phyloP scores from a whole-genome alignment of 2,329 filamentous ascomycete genomes.

The Emmonsia crescens region DNA sequence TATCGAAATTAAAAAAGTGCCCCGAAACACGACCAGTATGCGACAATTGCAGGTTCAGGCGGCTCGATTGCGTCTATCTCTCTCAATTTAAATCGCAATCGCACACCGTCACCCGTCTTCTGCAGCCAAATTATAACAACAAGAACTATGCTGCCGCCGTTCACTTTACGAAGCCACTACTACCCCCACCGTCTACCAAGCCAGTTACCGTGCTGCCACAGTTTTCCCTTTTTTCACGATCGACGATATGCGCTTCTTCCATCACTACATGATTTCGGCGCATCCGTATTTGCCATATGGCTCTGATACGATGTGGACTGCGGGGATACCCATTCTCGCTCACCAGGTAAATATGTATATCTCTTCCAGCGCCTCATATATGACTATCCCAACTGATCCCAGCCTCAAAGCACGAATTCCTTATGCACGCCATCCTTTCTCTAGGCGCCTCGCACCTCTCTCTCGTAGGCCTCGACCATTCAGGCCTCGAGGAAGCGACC shows the following conservation, averaged over 20 bases:
- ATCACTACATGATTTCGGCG: background rate
- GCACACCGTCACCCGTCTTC: background rate
- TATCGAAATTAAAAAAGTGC: background rate
- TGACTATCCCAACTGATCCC: background rate
- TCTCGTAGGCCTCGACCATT: background rate
- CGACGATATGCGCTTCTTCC: conserved; percentile 1
- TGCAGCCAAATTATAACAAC: background rate
- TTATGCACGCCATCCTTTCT: conserved; percentile 1
- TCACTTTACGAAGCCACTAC: background rate
- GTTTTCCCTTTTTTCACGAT: background rate
- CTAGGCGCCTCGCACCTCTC: background rate
- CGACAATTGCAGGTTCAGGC: background rate
- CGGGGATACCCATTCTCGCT: background rate
- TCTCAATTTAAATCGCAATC: background rate
- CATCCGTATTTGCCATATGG: background rate
- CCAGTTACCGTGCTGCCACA: background rate
- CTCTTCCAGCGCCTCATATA: too few species aligned
- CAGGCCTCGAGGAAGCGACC: background rate
- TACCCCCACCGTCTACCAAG: background rate
- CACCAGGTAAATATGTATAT: background rate
- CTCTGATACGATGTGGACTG: background rate
- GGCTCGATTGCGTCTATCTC: background rate
- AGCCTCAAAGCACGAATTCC: background rate
- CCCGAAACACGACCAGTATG: background rate
- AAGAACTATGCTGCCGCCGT: background rate